Base-by-base conservation (phyloP, 1,284 basidiomycete species). In the Mycena sp. region DNA sequence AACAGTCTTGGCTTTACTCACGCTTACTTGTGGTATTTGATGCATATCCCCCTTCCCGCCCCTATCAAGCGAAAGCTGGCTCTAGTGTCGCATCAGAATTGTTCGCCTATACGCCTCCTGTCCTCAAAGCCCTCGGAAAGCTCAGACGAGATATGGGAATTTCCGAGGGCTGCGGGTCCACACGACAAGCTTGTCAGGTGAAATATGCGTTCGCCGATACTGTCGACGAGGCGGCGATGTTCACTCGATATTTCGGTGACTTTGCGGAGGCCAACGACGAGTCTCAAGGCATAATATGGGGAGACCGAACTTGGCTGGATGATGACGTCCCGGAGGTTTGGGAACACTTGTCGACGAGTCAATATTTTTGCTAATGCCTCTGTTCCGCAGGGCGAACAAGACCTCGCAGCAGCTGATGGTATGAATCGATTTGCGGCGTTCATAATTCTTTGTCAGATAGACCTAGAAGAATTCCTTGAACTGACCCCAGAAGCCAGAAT, bases 381-480 rank as follows among this genome's bases (percentile, higher is more conserved):
- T 3, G n/a, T 30, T 41, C 38, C 23, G 64, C 71, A 91, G 84
- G 86, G 85, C 43, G 89, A 92, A 68, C 71, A 71, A 14, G 81
- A 85, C 67, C 74, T 92, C 43, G 80, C 84, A 0, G 71, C 72
- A 6, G 76, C 85, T 5, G 75, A 80, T 16, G 86, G 88, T 17
- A 87, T 92, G 85, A 92, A 92, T 66, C 74, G 77, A 3, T 91
- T 91, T 71, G 84, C 85, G 1, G 86, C 91, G 9, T 81, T 84
- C 25, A 74, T 88, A 4, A 81, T 92, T 61, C 76, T 92, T 0
- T 85, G 81, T 51, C 84, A 87, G 64, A 78, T 80, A n/a, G 76
- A 78, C 4, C 68, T 89, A 2, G 81, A 87, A 30, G 79, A 84
- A 2, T 85, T 92, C 68, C 69, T 92, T 28, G 80, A 85, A 29